Percentiles rank a stretch among this genome's conserved stretches.
phyloP scores from a whole-genome alignment of 2,329 filamentous ascomycete genomes.

The Paraphoma sp. region DNA sequence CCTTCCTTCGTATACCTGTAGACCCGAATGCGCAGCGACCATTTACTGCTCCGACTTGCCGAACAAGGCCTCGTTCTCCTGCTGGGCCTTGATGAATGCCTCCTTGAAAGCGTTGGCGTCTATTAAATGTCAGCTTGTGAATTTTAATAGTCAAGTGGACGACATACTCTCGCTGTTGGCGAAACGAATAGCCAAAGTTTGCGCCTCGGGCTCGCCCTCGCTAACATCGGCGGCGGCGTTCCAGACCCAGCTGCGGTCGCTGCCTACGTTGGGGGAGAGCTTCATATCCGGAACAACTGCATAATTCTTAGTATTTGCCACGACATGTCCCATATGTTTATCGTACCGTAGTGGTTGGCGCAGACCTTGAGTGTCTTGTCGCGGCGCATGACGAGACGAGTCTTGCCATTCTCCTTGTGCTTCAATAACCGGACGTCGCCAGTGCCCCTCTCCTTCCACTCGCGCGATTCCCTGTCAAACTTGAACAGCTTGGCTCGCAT shows the following conservation, averaged over 20 bases:
- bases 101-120: conserved; percentile 98
- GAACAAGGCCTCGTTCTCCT: conserved; percentile 93
- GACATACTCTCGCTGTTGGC: conserved; percentile 90
- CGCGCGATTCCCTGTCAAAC: conserved; percentile 87
- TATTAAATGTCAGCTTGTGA: conserved; percentile 51
- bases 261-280: conserved; percentile 95
- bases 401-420: conserved; percentile 99
- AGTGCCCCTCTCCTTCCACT: conserved; percentile 99
- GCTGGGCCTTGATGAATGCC: conserved; percentile 93
- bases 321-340: conserved; percentile 9
- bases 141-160: conserved; percentile 41
- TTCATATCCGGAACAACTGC: conserved; percentile 98
- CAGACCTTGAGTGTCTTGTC: conserved; percentile 99
- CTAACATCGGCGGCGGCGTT: conserved; percentile 97
- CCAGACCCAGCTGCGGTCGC: conserved; percentile 99
- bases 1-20: conserved; percentile 4
- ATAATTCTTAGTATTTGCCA: conserved; percentile 25
- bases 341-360: conserved; percentile 98
- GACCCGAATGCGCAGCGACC: conserved; percentile 20
- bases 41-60: conserved; percentile 54
- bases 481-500: conserved; percentile 99
- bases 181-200: conserved; percentile 95
- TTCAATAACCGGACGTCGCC: conserved; percentile 95
- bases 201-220: conserved; percentile 95
- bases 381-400: conserved; percentile 94